Evolutionary conservation across 129 eudicot genomes (phyloP), one percentile per base, ranked within the genome.

Genomic region (Flaveria trinervia): DNA sequence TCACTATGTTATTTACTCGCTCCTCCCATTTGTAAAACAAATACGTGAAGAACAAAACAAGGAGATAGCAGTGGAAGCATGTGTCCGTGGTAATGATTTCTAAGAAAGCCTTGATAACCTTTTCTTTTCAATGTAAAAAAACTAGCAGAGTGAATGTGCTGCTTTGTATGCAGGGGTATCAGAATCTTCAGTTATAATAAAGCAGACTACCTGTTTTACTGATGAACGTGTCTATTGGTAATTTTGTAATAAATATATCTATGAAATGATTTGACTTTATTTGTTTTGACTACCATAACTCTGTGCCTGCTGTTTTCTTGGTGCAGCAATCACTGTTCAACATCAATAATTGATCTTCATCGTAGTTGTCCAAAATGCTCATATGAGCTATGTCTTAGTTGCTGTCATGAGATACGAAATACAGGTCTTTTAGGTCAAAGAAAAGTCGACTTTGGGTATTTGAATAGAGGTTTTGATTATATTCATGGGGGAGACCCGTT

Each of bases 151-250:
- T 72, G 41, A 44, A 67, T 52, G 76, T 56, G 52, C 18, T 73
- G 26, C 14, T 79, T 46, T 51, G 49, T 78, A 9, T 70, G 66
- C 71, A 93, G 98, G 91, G 36, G 59, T 78, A 43, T 39, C 83
- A 15, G 69, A 77, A 77, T 77, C 88, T 70, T 81, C 84, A 25
- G 68, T 90, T 49, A 71, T 56, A 59, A 69, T 91, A 30, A 79
- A 81, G 66, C 86, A 71, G 55, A 79, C 88, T 8, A 33, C 18
- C 73, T 91, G 83, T 69, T 68, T 6, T 67, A 85, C 55, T 1
- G 97, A 91, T 54, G 98, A 94, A 83, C 97, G 98, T 5, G 85
- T 94, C 17, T 94, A 84, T 81, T 94, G 98, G 98, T 94, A 83
- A 71, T 76, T 66, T 20, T 74, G 36, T 28, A 54, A 25, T 72